Evolutionary conservation across 2,329 filamentous ascomycete genomes (phyloP).

Genomic region (Fusarium nygamai): DNA sequence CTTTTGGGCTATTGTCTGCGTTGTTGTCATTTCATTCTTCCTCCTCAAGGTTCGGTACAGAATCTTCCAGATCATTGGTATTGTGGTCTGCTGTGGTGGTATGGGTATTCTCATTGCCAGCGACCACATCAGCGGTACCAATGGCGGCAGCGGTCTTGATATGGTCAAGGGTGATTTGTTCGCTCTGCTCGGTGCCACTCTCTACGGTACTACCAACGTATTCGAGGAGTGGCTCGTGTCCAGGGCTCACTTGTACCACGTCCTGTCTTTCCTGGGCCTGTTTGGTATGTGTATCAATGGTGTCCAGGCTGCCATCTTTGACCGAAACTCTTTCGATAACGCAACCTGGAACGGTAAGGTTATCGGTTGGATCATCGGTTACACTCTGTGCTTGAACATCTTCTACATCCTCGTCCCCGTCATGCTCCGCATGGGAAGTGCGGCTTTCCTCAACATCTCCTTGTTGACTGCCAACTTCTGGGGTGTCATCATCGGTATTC

Average conservation of each 20-base stretch:
- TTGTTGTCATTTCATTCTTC: slow-evolving; percentile 84
- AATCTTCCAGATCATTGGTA: slow-evolving; percentile 83
- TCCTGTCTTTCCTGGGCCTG: slow-evolving; percentile 88
- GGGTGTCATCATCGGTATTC: slow-evolving; percentile 91
- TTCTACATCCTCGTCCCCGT: slow-evolving; percentile 92
- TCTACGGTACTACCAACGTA: slow-evolving; percentile 91
- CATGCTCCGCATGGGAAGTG: slow-evolving; percentile 87
- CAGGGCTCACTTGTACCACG: slow-evolving; percentile 88
- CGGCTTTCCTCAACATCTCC: slow-evolving; percentile 97
- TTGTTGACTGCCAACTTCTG: slow-evolving; percentile 96
- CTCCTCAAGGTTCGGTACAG: slow-evolving; percentile 91
- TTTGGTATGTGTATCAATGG: slow-evolving; percentile 94
- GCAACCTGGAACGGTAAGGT: slow-evolving; percentile 74
- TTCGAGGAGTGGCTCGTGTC: slow-evolving; percentile 95
- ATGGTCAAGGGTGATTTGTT: slow-evolving; percentile 93
- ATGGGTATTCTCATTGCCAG: slow-evolving; percentile 87
- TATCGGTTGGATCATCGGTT: slow-evolving; percentile 87
- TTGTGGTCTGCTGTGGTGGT: slow-evolving; percentile 89
- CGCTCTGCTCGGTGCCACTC: slow-evolving; percentile 85
- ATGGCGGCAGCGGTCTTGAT: slow-evolving; percentile 73
- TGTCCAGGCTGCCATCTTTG: slow-evolving; percentile 89
- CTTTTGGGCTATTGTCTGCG: slow-evolving; percentile 97
- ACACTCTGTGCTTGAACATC: slow-evolving; percentile 81
- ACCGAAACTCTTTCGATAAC: slow-evolving; percentile 75
- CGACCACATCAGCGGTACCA: slow-evolving; percentile 83